Percentiles rank a stretch among this genome's conserved stretches.
Evolutionary conservation across 352 stramenopile species (phyloP).

Genomic region (Pilasporangium apinafurcum): DNA sequence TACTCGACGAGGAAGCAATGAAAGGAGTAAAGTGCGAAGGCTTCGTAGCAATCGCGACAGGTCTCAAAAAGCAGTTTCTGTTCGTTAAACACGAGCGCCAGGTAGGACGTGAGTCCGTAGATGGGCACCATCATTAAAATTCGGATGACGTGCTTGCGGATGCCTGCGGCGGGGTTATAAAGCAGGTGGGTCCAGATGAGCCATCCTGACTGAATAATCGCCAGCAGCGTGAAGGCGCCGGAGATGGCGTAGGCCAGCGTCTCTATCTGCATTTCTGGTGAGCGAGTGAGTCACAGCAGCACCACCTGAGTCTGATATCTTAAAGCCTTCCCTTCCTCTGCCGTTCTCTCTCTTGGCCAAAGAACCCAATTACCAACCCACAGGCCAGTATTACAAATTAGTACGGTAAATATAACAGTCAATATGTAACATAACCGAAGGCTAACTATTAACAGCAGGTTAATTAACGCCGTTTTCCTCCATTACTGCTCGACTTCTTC

Average conservation of each 20-base stretch:
- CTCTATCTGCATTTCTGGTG: slow-evolving; percentile 69
- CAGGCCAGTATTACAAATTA: no score
- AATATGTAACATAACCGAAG: no score
- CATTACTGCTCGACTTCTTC: slow-evolving; percentile 17
- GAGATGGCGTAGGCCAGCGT: slow-evolving; percentile 85
- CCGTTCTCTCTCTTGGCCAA: no score
- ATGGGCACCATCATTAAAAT: slow-evolving; percentile 94
- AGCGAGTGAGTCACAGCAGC: no score
- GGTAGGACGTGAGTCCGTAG: slow-evolving; percentile 88
- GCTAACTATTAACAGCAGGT: no score
- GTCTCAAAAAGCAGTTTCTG: slow-evolving; percentile 89
- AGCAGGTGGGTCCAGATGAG: slow-evolving; percentile 86
- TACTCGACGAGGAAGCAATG: slow-evolving; percentile 91
- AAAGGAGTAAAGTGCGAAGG: slow-evolving; percentile 92
- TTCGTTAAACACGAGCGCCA: slow-evolving; percentile 87
- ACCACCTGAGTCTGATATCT: no score
- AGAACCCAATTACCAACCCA: no score
- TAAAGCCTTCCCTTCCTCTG: no score
- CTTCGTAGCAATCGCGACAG: slow-evolving; percentile 90
- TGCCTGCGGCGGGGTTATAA: slow-evolving; percentile 74
- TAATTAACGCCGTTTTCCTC: no score
- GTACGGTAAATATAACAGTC: no score
- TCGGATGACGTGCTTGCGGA: slow-evolving; percentile 90
- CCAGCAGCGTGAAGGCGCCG: slow-evolving; percentile 79
- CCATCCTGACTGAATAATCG: slow-evolving; percentile 80